Base-by-base conservation (phyloP, 2,329 filamentous ascomycete species). In the Cadophora gregata region DNA sequence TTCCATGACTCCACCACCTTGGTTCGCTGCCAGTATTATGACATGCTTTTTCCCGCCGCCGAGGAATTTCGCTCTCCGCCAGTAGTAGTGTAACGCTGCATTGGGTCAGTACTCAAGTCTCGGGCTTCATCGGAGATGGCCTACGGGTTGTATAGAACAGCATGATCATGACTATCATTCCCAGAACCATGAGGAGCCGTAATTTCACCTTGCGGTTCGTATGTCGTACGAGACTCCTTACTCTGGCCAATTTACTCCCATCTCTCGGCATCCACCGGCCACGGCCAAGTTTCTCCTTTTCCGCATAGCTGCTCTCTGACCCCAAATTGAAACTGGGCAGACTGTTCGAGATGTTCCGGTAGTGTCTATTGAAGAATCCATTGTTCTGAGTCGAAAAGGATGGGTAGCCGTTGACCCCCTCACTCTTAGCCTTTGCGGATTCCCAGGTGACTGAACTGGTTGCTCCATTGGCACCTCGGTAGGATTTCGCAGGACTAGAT, bases 1-100 rank as follows among this genome's bases (percentile, higher is more conserved):
- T 77, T 97, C 95, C 93, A 98, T 98, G 8, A 99, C 96, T 74
- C 96, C 96, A 67, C 96, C 96, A 59, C 96, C 96, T 70, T 97
- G 87, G 76, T 99, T 99, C 64, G 96, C 94, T 27, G 92, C 94
- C 24, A 98, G 84, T 69, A 99, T 93, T 63, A 99, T 91, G 71
- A 99, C 96, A 76, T 91, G 94, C 76, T 97, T 98, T 76, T 90
- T 89, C 24, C 96, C 96, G 59, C 92, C 92, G 60, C 95, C 94
- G 3, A 96, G 83, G 79, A 85, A 85, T 42, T 89, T 81, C 56
- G 90, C 85, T 80, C 92, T 86, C 75, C 93, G 88, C 83, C 92
- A 97, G 77, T 81, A 80, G 73, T 86, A 86, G 71, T 75, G 73
- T 67, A 76, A 63, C 69, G 77, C 77, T 78, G 64, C 64, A 56